Percentiles rank a stretch among this genome's conserved stretches.
These are phyloP conservation scores for Botryosphaeria dothidea DNA, from an alignment of 2,329 filamentous ascomycete genomes.

Conservation along the genomic window DNA sequence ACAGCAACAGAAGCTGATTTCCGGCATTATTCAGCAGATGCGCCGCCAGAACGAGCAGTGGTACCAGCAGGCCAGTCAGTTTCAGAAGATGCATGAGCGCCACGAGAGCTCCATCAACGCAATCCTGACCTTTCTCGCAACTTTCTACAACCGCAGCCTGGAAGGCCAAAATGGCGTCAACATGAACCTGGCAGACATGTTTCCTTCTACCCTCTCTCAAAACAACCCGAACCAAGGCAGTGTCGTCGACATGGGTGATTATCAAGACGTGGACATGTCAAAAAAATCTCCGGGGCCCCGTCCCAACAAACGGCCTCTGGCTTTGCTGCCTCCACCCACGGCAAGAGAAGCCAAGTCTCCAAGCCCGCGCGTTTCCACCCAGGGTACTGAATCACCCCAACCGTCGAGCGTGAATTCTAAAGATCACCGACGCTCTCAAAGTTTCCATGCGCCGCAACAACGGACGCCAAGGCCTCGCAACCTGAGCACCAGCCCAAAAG, in stretches of 20 bases:
- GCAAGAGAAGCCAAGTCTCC: slow-evolving; percentile 28
- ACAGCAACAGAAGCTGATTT: slow-evolving; percentile 83
- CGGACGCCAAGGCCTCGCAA: slow-evolving; percentile 1
- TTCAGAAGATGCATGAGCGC: slow-evolving; percentile 90
- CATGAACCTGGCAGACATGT: slow-evolving; percentile 81
- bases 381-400: neutral
- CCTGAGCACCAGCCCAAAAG: slow-evolving; percentile 16
- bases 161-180: slow-evolving; percentile 80
- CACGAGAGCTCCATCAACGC: slow-evolving; percentile 98
- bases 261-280: slow-evolving; percentile 37
- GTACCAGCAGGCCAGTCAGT: slow-evolving; percentile 82
- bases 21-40: slow-evolving; percentile 75
- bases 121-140: slow-evolving; percentile 95
- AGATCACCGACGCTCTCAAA: slow-evolving; percentile 9
- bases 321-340: slow-evolving; percentile 37
- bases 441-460: slow-evolving; percentile 13
- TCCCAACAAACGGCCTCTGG: slow-evolving; percentile 35
- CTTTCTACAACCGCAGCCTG: slow-evolving; percentile 90
- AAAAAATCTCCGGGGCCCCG: slow-evolving; percentile 37
- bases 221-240: slow-evolving; percentile 57
- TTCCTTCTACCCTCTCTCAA: slow-evolving; percentile 63
- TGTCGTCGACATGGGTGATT: slow-evolving; percentile 64
- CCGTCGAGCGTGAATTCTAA: neutral
- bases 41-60: slow-evolving; percentile 85
- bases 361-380: slow-evolving; percentile 8